These are phyloP conservation scores for Cytospora piceae DNA, from an alignment of 2,329 filamentous ascomycete species.

Conservation along the genomic window DNA sequence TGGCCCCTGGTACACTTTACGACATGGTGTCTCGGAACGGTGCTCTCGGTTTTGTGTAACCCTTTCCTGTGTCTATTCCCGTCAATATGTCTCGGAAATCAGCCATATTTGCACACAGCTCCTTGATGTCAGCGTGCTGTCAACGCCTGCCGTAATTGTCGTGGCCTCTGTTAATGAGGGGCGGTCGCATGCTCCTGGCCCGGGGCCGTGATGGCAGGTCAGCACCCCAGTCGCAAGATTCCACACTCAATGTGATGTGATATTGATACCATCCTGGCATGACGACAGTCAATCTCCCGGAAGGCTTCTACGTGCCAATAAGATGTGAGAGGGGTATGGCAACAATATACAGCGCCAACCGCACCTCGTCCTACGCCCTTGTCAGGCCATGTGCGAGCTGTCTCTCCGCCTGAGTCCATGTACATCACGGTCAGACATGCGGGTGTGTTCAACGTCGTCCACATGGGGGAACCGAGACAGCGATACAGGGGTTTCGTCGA, in stretches of 20 bases:
- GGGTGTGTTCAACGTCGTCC: constrained; percentile 9
- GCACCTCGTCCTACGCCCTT: not conserved
- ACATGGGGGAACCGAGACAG: constrained; percentile 20
- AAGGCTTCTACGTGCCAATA: not conserved
- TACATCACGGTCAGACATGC: constrained; percentile 13
- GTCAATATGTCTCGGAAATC: constrained; percentile 5
- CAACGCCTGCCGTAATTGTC: not conserved
- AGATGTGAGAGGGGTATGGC: not conserved
- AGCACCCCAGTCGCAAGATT: not conserved
- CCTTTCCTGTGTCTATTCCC: constrained; percentile 1
- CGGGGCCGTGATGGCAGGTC: not conserved
- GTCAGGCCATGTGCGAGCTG: not conserved
- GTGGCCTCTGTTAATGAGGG: not conserved
- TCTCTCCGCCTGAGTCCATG: constrained; percentile 1
- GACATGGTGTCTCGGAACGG: constrained; percentile 15
- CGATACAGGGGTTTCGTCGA: not conserved
- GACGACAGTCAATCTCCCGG: not conserved
- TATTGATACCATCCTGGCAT: not conserved
- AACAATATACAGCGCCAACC: no score
- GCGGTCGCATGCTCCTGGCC: not conserved
- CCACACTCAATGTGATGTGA: not conserved
- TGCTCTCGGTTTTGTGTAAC: constrained; percentile 13
- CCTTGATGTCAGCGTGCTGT: constrained; percentile 10
- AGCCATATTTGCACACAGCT: not conserved
- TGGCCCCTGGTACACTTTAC: not conserved